Evolutionary conservation across 2,329 filamentous ascomycete genomes (phyloP).

Genomic region (Capronia epimyces): DNA sequence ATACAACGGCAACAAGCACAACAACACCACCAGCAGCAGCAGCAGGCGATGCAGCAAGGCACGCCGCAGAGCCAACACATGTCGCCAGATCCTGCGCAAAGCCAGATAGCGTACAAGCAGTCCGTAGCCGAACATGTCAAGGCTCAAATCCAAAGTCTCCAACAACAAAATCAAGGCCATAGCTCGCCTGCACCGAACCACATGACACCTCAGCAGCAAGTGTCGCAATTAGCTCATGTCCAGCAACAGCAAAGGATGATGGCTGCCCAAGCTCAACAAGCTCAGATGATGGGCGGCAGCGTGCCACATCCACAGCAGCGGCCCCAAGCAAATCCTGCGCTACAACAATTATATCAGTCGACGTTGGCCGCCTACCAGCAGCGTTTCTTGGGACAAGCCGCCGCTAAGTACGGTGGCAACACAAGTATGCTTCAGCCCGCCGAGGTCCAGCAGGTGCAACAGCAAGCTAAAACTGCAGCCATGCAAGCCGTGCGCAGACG

Average conservation of each 20-base stretch:
- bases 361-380: conserved; percentile 15
- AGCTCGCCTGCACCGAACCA: conserved; percentile 24
- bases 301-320: conserved; percentile 17
- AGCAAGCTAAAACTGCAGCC: conserved; percentile 20
- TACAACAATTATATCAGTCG: conserved; percentile 18
- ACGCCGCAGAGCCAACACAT: conserved; percentile 27
- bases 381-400: conserved; percentile 20
- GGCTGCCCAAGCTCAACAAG: conserved; percentile 14
- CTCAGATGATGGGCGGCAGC: conserved; percentile 23
- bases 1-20: conserved; percentile 33
- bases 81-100: conserved; percentile 30
- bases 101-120: conserved; percentile 23
- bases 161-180: conserved; percentile 18
- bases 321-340: conserved; percentile 18
- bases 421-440: conserved; percentile 20
- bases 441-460: conserved; percentile 19
- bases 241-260: conserved; percentile 24
- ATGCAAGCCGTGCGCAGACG: conserved; percentile 15
- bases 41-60: conserved; percentile 31
- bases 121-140: conserved; percentile 23
- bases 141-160: conserved; percentile 25
- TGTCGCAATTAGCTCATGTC: conserved; percentile 18
- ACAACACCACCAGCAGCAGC: conserved; percentile 26
- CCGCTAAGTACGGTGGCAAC: conserved; percentile 25
- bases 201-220: conserved; percentile 26